Evolutionary conservation across 495 filamentous ascomycete genomes (phyloP).

Genomic region (Xylaria scruposa): DNA sequence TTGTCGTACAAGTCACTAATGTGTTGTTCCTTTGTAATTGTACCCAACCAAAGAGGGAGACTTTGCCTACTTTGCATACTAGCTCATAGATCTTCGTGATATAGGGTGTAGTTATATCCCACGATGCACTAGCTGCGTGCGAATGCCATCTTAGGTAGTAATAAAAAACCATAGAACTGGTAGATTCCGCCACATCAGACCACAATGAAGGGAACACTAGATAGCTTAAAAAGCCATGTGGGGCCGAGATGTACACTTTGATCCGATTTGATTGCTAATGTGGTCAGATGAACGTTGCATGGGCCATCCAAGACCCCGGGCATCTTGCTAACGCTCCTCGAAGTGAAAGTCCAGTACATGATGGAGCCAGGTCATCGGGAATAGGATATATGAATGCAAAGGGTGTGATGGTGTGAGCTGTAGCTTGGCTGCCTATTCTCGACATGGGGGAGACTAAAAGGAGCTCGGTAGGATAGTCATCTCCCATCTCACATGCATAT

Average conservation of each 20-base stretch:
- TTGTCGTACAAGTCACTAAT: not conserved
- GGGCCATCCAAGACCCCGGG: conserved; percentile 21
- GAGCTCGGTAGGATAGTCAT: conserved; percentile 10
- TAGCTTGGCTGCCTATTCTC: conserved; percentile 18
- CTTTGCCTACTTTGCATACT: not conserved
- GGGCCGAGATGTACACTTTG: conserved; percentile 11
- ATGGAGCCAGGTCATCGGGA: conserved; percentile 26
- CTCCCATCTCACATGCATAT: conserved; percentile 29
- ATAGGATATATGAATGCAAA: conserved; percentile 1
- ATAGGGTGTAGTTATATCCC: conserved; percentile 16
- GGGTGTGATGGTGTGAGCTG: conserved; percentile 2
- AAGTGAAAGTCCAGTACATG: conserved; percentile 28
- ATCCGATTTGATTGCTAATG: conserved; percentile 26
- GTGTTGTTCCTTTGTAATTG: not conserved
- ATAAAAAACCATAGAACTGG: conserved; percentile 3
- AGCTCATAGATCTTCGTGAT: not conserved
- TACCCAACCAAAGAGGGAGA: not conserved
- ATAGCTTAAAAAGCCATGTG: conserved; percentile 22
- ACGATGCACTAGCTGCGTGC: not conserved
- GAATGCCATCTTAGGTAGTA: not conserved
- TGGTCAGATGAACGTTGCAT: conserved; percentile 27
- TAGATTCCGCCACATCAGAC: conserved; percentile 30
- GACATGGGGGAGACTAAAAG: conserved; percentile 8
- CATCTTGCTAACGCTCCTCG: conserved; percentile 4
- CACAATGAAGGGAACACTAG: conserved; percentile 20